Base-by-base conservation (phyloP, 1,284 basidiomycete species). In the Sporisorium scitamineum region DNA sequence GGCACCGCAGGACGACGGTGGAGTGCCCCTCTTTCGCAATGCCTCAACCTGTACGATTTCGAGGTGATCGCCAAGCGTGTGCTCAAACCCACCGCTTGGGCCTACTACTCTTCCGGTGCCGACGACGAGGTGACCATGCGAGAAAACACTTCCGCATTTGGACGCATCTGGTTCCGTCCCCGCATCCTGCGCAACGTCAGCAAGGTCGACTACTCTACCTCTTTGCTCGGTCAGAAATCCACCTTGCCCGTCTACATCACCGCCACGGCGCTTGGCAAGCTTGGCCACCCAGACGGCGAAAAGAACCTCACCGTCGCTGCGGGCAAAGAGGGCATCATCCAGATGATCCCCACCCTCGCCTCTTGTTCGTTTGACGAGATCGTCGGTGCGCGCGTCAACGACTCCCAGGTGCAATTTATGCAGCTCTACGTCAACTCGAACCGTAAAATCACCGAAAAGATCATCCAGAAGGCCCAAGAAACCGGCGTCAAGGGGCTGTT, bases 81-180 rank as follows among this genome's bases (percentile, higher is more conserved):
- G 18, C 63, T 85, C 51, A 79, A 82, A 50, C 81, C 79, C 6
- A 75, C 80, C 20, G 84, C 84, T 0, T 85, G 84, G 84, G 84
- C 84, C 0, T 85, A 85, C 80, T 85, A 85, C 70, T 84, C 83
- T 11, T 83, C 80, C 8, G 84, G 83, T 24, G 81, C 84, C 2
- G 84, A 95, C 92, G 37, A 90, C 90, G 86, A 80, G 48, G 84
- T 87, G 60, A 87, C 87, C 9, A 84, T 87, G 85, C 89, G 94
- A 26, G 94, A 97, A 86, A 97, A 97, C 83, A 92, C 92, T 64
- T 89, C 90, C 53, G 94, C 93, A 0, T 97, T 92, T 84, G 94
- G 92, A 90, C 92, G 93, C 61, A 89, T 97, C 78, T 97, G 95
- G 94, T 97, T 97, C 88, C 89, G 95, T 18, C 95, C 95, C 13